Evolutionary conservation across 2,329 filamentous ascomycete species (phyloP).

Genomic region (Cercospora sesami): DNA sequence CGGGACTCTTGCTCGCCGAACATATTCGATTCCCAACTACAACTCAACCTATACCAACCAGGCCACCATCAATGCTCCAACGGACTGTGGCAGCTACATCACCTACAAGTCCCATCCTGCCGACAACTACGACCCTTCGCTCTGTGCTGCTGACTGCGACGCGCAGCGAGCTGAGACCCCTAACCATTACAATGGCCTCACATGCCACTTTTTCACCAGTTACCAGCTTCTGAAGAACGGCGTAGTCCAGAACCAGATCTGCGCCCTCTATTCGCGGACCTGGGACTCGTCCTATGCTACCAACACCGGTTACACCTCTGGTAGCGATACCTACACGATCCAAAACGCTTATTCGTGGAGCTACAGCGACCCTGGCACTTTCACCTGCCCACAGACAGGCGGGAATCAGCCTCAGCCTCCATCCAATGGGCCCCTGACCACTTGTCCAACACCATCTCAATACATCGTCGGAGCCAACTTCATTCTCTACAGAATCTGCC

Average conservation of each 20-base stretch:
- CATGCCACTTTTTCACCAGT: neutral
- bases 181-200: neutral
- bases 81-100: neutral
- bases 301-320: neutral
- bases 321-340: neutral
- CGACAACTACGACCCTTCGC: neutral
- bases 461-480: neutral
- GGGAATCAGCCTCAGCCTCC: neutral
- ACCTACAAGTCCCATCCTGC: neutral
- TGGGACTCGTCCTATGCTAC: neutral
- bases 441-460: neutral
- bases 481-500: neutral
- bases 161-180: neutral
- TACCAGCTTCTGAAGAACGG: neutral
- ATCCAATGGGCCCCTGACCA: neutral
- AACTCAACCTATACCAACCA: neutral
- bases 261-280: neutral
- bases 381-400: neutral
- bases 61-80: neutral
- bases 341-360: neutral
- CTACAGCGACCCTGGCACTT: neutral
- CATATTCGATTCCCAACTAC: neutral
- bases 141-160: neutral
- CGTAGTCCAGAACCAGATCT: neutral
- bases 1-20: neutral